Percentiles rank a stretch among this genome's conserved stretches.
These are phyloP conservation scores for Neofusicoccum ribis DNA, from an alignment of 2,329 filamentous ascomycete species.

Conservation along the genomic window DNA sequence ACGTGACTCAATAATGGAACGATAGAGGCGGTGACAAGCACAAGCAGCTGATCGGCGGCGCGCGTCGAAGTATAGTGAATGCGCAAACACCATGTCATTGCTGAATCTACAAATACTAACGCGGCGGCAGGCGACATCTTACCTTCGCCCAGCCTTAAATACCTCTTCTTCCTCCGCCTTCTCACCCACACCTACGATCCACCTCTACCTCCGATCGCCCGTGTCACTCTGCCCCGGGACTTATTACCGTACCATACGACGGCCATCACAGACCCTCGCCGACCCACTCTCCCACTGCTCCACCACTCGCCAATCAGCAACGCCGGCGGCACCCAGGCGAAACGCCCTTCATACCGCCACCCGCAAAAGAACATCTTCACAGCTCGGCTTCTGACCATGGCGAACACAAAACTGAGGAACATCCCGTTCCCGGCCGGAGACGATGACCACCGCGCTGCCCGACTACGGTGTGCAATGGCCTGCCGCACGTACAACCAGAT, in stretches of 20 bases:
- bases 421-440: background rate
- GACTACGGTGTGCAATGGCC: conserved; percentile 21
- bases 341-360: background rate
- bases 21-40: background rate
- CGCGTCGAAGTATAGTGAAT: conserved; percentile 2
- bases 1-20: conserved; percentile 14
- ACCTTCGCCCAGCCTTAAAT: background rate
- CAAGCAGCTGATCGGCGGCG: conserved; percentile 4
- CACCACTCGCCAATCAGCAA: background rate
- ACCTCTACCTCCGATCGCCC: no score
- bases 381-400: background rate
- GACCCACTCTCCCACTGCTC: background rate
- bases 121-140: background rate
- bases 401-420: background rate
- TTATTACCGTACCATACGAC: background rate
- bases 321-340: background rate
- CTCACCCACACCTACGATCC: no score
- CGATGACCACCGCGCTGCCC: conserved; percentile 12
- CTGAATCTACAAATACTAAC: background rate
- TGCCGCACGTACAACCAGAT: conserved; percentile 21
- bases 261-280: background rate
- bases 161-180: background rate
- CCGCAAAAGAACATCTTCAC: background rate
- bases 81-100: conserved; percentile 14
- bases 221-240: background rate